Evolutionary conservation across 495 filamentous ascomycete genomes (phyloP).

Genomic region (Tetracladium marchalianum): DNA sequence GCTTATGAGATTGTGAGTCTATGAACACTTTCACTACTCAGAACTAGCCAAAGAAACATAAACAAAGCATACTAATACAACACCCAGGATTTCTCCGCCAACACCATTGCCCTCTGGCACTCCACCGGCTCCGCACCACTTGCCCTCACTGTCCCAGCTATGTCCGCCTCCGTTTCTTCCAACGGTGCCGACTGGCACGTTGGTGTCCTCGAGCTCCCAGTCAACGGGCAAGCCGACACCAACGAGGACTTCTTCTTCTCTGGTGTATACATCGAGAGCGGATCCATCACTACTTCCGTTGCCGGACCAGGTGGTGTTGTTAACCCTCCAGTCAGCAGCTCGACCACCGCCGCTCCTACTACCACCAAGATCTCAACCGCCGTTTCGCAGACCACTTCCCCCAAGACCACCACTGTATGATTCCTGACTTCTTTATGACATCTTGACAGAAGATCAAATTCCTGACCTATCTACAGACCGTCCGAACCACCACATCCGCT

Average conservation of each 20-base stretch:
- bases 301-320: slow-evolving; percentile 32
- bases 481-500: not conserved
- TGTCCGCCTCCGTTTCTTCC: slow-evolving; percentile 47
- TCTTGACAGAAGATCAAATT: not conserved
- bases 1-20: slow-evolving; percentile 36
- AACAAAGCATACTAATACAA: slow-evolving; percentile 24
- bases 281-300: slow-evolving; percentile 47
- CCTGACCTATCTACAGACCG: not conserved
- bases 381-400: not conserved
- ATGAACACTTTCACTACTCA: not conserved
- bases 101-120: slow-evolving; percentile 60
- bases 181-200: slow-evolving; percentile 70
- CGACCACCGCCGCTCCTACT: not conserved
- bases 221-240: slow-evolving; percentile 38
- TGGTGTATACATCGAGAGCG: slow-evolving; percentile 61
- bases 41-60: not conserved
- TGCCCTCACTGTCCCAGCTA: slow-evolving; percentile 44
- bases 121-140: slow-evolving; percentile 48
- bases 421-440: too few species aligned
- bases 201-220: slow-evolving; percentile 56
- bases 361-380: slow-evolving; percentile 1
- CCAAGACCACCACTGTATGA: not conserved
- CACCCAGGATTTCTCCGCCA: slow-evolving; percentile 46
- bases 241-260: slow-evolving; percentile 64
- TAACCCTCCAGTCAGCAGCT: not conserved